Percentiles rank a stretch among this genome's conserved stretches.
These are phyloP conservation scores for Kandelia obovata DNA, from an alignment of 345 rosid genomes.

Conservation along the genomic window DNA sequence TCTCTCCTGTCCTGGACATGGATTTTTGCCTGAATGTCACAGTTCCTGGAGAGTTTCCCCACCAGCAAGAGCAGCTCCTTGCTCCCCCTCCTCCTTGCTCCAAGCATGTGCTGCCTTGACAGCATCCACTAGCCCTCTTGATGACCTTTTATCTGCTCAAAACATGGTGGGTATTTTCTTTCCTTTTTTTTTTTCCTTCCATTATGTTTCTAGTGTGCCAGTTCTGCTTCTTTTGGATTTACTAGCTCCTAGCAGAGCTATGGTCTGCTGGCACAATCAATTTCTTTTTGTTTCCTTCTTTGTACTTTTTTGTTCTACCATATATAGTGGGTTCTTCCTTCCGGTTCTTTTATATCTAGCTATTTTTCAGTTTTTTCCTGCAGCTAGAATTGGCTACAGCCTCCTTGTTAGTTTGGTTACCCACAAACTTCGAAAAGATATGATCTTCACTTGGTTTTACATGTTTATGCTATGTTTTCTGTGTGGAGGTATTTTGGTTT, in stretches of 20 bases:
- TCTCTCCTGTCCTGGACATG: conserved; percentile 18
- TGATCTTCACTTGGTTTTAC: conserved; percentile 1
- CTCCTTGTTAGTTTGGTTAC: background rate
- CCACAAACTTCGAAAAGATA: background rate
- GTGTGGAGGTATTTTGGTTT: background rate
- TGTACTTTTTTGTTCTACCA: background rate
- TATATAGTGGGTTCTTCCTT: background rate
- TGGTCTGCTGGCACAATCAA: background rate
- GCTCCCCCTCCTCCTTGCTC: conserved; percentile 27
- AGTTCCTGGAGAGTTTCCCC: conserved; percentile 28
- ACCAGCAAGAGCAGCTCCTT: conserved; percentile 35
- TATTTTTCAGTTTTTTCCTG: background rate
- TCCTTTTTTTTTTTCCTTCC: no score
- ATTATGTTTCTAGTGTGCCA: background rate
- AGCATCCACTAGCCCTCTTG: conserved; percentile 17
- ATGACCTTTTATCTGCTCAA: conserved; percentile 43
- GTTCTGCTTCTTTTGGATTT: background rate
- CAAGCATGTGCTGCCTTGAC: conserved; percentile 21
- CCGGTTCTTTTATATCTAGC: background rate
- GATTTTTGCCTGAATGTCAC: conserved; percentile 42
- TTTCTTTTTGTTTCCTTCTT: conserved; percentile 7
- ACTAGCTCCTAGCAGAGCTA: background rate
- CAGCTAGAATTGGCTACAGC: background rate
- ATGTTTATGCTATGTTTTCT: background rate
- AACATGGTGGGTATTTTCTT: conserved; percentile 32